These are phyloP conservation scores for Fonsecaea nubica DNA, from an alignment of 2,329 filamentous ascomycete species.

Conservation along the genomic window DNA sequence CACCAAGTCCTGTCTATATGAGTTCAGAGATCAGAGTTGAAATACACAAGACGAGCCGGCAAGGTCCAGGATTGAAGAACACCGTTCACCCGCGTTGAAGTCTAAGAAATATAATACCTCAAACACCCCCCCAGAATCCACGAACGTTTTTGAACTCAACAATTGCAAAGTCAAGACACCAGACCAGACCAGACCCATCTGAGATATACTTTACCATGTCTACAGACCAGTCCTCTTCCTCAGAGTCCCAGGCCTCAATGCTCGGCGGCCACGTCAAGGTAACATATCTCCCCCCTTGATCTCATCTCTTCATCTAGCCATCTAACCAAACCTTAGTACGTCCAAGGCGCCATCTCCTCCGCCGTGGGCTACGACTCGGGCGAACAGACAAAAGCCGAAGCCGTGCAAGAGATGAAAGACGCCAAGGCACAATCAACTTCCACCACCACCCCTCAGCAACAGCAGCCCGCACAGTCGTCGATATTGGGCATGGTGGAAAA, in stretches of 20 bases:
- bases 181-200: no score
- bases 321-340: constrained; percentile 31
- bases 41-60: neutral
- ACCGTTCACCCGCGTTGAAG: no score
- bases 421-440: constrained; percentile 28
- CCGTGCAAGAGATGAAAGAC: constrained; percentile 38
- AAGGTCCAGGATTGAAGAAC: no score
- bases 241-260: constrained; percentile 36
- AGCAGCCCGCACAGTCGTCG: constrained; percentile 31
- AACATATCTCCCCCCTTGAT: constrained; percentile 1
- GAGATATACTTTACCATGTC: constrained; percentile 9
- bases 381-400: constrained; percentile 35
- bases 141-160: no score
- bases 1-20: neutral
- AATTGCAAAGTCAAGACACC: no score
- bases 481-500: constrained; percentile 37
- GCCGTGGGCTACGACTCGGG: constrained; percentile 38
- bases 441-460: neutral
- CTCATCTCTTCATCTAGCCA: neutral
- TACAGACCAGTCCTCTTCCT: constrained; percentile 21
- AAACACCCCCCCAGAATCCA: no score
- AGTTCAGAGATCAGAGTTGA: neutral
- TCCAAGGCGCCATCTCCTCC: constrained; percentile 37
- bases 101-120: no score
- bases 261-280: constrained; percentile 38